Evolutionary conservation across 2,329 filamentous ascomycete genomes (phyloP).

Genomic region (Didymella keratinophila): DNA sequence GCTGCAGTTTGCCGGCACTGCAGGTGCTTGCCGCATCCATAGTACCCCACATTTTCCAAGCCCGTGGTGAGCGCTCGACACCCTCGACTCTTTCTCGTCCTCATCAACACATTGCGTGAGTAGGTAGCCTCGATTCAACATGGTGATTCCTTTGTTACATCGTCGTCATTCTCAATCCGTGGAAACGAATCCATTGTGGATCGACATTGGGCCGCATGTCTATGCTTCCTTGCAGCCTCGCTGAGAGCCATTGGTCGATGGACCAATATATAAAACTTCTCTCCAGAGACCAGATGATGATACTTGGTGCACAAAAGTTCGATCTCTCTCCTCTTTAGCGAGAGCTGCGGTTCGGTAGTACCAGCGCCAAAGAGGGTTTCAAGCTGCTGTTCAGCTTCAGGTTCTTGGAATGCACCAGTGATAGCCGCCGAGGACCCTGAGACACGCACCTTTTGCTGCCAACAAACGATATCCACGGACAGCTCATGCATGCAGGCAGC

Average conservation of each 20-base stretch:
- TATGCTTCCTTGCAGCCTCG: background rate
- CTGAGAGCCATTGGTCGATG: background rate
- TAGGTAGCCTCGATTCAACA: background rate
- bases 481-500: conserved; percentile 12
- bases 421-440: background rate
- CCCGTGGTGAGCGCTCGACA: conserved; percentile 2
- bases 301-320: background rate
- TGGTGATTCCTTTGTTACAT: too few relatives aligned
- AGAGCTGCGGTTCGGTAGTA: background rate
- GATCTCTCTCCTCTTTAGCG: background rate
- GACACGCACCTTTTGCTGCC: background rate
- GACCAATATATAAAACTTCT: background rate
- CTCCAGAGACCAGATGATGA: background rate
- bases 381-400: conserved; percentile 1
- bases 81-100: background rate
- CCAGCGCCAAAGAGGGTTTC: conserved; percentile 1
- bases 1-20: conserved; percentile 17
- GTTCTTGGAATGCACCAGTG: background rate
- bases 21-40: conserved; percentile 15
- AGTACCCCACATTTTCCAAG: conserved; percentile 20
- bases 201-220: background rate
- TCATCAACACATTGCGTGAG: background rate
- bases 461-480: conserved; percentile 7
- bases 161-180: background rate
- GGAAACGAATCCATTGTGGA: background rate